Percentiles rank a stretch among this genome's conserved stretches.
Evolutionary conservation across 176 grass and related monocot species (phyloP).

Genomic region (Zizania latifolia): DNA sequence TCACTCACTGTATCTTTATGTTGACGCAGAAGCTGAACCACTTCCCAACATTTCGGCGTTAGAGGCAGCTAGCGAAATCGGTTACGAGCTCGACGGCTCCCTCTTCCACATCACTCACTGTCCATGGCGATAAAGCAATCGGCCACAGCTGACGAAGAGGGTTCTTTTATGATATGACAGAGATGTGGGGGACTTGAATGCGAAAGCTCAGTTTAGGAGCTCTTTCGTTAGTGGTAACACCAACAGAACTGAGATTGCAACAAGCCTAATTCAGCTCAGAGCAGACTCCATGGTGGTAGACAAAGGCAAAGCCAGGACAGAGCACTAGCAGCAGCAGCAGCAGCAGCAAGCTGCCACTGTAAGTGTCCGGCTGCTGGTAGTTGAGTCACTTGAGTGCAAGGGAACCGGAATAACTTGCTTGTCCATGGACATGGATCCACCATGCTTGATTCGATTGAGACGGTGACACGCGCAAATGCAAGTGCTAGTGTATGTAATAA

Average conservation of each 20-base stretch:
- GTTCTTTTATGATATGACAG: slow-evolving; percentile 30
- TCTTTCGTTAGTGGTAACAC: neutral
- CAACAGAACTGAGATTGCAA: neutral
- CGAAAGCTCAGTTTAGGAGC: slow-evolving; percentile 23
- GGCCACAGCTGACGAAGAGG: neutral
- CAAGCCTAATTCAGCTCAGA: neutral
- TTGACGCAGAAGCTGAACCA: neutral
- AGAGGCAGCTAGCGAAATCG: slow-evolving; percentile 19
- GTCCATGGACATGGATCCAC: neutral
- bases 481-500: no score
- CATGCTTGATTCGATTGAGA: neutral
- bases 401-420: slow-evolving; percentile 25
- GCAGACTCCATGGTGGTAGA: neutral
- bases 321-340: neutral
- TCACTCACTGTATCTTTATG: neutral
- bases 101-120: neutral
- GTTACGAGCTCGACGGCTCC: neutral
- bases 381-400: neutral
- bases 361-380: slow-evolving; percentile 11
- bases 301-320: neutral
- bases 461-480: neutral
- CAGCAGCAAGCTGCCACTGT: neutral
- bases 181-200: neutral
- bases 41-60: slow-evolving; percentile 37
- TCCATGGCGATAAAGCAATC: neutral